Evolutionary conservation across 371 early-diverging fungal species (phyloP), one percentile per base, ranked within the genome.

Genomic region (Mucor plumbeus): DNA sequence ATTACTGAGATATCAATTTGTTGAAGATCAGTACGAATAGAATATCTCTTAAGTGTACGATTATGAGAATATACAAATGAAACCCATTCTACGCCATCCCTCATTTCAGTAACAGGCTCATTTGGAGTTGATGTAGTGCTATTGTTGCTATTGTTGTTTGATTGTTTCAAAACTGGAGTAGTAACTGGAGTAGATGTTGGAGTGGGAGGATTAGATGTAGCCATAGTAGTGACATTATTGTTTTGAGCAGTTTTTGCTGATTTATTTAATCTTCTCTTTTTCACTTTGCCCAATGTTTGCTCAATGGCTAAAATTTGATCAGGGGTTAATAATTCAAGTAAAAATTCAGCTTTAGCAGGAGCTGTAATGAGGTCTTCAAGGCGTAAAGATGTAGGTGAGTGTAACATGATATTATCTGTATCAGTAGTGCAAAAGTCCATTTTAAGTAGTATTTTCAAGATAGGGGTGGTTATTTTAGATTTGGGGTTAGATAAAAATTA

Each of bases 21-120:
- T 34, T 92, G 90, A 59, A 95, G 80, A 78, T 95, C 95, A 44
- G 90, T 92, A 26, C 94, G 88, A 48, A 95, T 91, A 57, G 82
- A 84, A 71, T 91, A 95, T 55, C 89, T 85, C 47, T 87, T 87
- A 14, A 84, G 66, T 5, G 77, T 75, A 13, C 91, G 88, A 65
- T 89, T 88, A 48, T 85, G 81, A 17, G 91, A 87, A 69, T 91
- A 92, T 0, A 80, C 78, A 77, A 92, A 91, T 8, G 82, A 80
- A 43, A 92, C 83, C 86, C 87, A 92, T 68, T 91, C 90, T 10
- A 90, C 75, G 13, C 89, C 90, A 64, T 91, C 83, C 17, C 68
- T 78, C 15, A 80, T 68, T 54, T 83, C 82, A 14, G 78, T 77
- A 5, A 75, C 55, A 19, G 86, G 86, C 59, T 82, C 81, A 53